These are phyloP conservation scores for Atractiella rhizophila DNA, from an alignment of 768 basidiomycete species.

Conservation along the genomic window DNA sequence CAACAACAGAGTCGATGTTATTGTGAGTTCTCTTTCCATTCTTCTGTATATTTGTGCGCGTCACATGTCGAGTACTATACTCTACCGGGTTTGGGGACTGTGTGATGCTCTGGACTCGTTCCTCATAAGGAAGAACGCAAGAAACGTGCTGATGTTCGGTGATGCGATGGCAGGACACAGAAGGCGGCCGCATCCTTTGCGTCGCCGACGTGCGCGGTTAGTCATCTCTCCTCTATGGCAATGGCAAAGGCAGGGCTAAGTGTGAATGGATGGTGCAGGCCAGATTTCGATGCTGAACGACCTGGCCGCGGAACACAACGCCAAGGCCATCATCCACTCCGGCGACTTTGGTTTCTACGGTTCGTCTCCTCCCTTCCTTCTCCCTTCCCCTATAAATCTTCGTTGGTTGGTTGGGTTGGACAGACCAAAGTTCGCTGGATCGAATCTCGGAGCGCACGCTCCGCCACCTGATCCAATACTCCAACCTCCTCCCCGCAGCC, in stretches of 20 bases:
- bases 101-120: background rate
- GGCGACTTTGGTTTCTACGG: constrained; percentile 99
- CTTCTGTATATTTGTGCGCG: too few species aligned
- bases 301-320: constrained; percentile 64
- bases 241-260: background rate
- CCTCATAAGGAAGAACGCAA: too few species aligned
- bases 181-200: constrained; percentile 70
- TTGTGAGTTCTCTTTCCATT: too few species aligned
- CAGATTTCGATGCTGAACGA: constrained; percentile 67
- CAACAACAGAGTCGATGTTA: constrained; percentile 4
- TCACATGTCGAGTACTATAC: too few species aligned
- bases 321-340: constrained; percentile 80
- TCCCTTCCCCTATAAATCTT: background rate
- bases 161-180: too few species aligned
- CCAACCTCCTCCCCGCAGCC: constrained; percentile 62
- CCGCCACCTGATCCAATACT: constrained; percentile 86
- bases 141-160: too few species aligned
- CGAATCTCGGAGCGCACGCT: constrained; percentile 83
- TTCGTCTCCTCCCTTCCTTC: constrained; percentile 18
- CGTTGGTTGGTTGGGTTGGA: constrained; percentile 18
- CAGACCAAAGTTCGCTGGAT: constrained; percentile 49
- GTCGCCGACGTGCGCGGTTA: constrained; percentile 45
- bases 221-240: constrained; percentile 2
- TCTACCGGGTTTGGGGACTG: background rate
- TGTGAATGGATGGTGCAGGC: constrained; percentile 24